Evolutionary conservation across 306 rosid genomes (phyloP).

Genomic region (Macrotyloma uniflorum): DNA sequence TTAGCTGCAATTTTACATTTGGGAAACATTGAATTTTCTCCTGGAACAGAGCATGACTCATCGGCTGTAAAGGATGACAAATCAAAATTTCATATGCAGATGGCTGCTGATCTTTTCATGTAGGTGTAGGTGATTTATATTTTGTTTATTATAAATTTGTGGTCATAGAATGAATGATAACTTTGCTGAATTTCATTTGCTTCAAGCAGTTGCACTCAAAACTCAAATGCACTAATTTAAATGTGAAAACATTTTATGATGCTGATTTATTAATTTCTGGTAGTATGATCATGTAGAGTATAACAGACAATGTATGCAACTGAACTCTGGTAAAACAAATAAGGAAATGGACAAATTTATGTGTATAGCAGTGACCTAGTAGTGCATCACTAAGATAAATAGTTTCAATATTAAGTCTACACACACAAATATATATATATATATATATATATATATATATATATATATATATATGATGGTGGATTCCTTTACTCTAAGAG

Average conservation of each 20-base stretch:
- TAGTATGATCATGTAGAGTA: constrained; percentile 18
- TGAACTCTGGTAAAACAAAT: constrained; percentile 14
- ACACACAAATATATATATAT: no score
- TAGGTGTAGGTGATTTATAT: constrained; percentile 66
- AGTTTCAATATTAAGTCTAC: background rate
- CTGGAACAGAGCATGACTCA: constrained; percentile 95
- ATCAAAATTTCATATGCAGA: constrained; percentile 73
- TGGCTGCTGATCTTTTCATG: constrained; percentile 90
- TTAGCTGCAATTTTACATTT: constrained; percentile 92
- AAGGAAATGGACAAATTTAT: background rate
- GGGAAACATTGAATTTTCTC: constrained; percentile 94
- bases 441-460: no score
- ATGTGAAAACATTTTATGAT: constrained; percentile 24
- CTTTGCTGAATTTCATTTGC: constrained; percentile 29
- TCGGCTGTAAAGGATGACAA: constrained; percentile 77
- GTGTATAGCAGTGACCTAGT: background rate
- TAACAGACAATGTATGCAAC: constrained; percentile 1
- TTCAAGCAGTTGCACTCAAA: constrained; percentile 4
- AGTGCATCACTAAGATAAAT: constrained; percentile 18
- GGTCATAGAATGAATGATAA: constrained; percentile 7
- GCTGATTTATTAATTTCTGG: constrained; percentile 12
- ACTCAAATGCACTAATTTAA: background rate
- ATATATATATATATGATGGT: no score
- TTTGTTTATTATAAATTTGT: constrained; percentile 18
- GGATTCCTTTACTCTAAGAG: no score